Evolutionary conservation across 495 filamentous ascomycete genomes (phyloP).

Genomic region (Sordaria brevicollis): DNA sequence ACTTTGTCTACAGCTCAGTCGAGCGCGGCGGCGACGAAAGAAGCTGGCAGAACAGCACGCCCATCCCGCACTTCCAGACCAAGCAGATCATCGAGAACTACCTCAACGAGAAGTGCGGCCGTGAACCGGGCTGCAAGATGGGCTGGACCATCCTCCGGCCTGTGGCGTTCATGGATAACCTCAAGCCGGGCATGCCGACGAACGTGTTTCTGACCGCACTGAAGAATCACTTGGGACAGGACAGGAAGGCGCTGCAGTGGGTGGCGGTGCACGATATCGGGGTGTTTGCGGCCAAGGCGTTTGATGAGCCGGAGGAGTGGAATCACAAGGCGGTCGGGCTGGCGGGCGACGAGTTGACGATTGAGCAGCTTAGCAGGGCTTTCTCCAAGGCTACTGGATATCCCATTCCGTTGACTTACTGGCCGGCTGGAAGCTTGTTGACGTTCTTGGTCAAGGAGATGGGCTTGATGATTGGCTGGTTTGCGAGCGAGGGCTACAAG

Average conservation of each 20-base stretch:
- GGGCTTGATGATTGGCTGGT: constrained; percentile 36
- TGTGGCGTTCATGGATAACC: constrained; percentile 58
- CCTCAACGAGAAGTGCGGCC: constrained; percentile 26
- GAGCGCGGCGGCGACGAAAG: constrained; percentile 53
- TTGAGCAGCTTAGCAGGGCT: constrained; percentile 24
- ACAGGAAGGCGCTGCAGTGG: constrained; percentile 41
- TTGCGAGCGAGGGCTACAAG: constrained; percentile 33
- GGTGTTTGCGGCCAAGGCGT: constrained; percentile 49
- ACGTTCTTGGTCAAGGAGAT: constrained; percentile 30
- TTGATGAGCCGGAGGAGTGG: constrained; percentile 30
- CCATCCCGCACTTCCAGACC: constrained; percentile 55
- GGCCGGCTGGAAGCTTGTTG: constrained; percentile 27
- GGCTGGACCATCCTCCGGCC: constrained; percentile 54
- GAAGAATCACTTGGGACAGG: constrained; percentile 28
- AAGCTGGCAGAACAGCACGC: constrained; percentile 46
- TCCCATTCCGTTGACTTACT: constrained; percentile 27
- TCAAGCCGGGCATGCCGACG: constrained; percentile 45
- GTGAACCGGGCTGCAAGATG: constrained; percentile 32
- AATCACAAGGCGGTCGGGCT: constrained; percentile 28
- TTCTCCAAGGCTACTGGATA: constrained; percentile 29
- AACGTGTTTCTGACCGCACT: constrained; percentile 49
- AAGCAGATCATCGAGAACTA: constrained; percentile 60
- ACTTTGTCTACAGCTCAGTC: constrained; percentile 61
- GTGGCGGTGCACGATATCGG: constrained; percentile 54
- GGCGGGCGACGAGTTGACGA: constrained; percentile 37